Base-by-base conservation (phyloP, 106 monocot genomes). In the Vanilla planifolia region DNA sequence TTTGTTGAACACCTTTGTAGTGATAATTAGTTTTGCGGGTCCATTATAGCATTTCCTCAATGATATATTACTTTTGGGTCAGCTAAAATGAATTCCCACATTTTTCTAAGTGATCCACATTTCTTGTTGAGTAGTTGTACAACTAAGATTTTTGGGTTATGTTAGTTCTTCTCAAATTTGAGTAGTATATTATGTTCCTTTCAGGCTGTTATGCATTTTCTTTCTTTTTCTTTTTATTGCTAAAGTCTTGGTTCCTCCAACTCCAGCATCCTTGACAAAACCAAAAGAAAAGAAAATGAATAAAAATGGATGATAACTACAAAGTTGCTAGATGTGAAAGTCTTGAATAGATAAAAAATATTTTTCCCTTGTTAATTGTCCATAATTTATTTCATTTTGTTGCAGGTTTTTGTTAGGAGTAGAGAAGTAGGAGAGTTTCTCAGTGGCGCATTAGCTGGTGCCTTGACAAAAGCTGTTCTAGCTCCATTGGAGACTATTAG, bases 361-460 rank as follows among this genome's bases (percentile, higher is more conserved):
- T 15, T 32, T 53, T 53, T 51, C 4, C 32, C 30, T 26, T 53
- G 30, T 30, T 53, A 53, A 2, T 10, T 8, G 48, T 62, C 1
- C 25, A 33, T 33, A 48, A 60, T 33, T 32, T 53, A 28, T 60
- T 15, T 46, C 34, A 2, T 67, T 60, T 65, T 56, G 30, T 5
- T 73, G 69, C 81, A 86, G 85, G 71, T 42, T 33, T 47, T 85
- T 39, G 57, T 68, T 35, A 67, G 59, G 46, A 77, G 66, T 17
- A 75, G 92, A 74, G 92, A 88, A 77, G 79, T 79, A 35, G 84
- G 78, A 48, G 92, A 93, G 62, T 85, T 93, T 53, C 43, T 85
- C 16, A 93, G 92, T 33, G 92, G 88, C 13, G 92, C 88, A 51
- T 74, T 93, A 43, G 88, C 92, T 59, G 92, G 92, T 68, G 92